Percentiles rank a stretch among this genome's conserved stretches.
Conservation (phyloP, 1,139 yeast genomes). For the Insectozyma bohioensis region DNA sequence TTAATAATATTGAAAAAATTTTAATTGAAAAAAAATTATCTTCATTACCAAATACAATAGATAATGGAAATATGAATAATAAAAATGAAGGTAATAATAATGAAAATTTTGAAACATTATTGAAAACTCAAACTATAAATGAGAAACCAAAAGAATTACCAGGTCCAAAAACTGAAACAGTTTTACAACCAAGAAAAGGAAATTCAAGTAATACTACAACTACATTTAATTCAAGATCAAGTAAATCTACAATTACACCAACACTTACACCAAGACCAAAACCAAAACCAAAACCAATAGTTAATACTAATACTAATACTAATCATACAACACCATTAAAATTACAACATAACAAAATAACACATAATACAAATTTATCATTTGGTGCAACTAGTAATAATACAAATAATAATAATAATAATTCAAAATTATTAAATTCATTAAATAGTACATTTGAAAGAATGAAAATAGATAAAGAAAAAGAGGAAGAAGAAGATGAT, state of each 20-base stretch:
- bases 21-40: constrained; percentile 30
- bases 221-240: no score
- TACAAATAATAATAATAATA: constrained; percentile 11
- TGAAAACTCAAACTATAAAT: constrained; percentile 33
- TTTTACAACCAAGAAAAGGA: constrained; percentile 1
- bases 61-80: constrained; percentile 15
- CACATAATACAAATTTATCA: constrained; percentile 14
- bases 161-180: constrained; percentile 13
- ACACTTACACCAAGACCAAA: no score
- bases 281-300: not conserved
- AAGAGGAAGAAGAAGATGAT: constrained; percentile 24
- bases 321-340: constrained; percentile 1
- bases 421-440: constrained; percentile 21
- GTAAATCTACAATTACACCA: no score
- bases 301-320: constrained; percentile 3
- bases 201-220: no score
- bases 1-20: constrained; percentile 29
- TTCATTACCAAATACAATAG: constrained; percentile 22
- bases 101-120: constrained; percentile 30
- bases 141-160: constrained; percentile 12
- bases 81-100: constrained; percentile 6
- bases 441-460: constrained; percentile 21
- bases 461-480: constrained; percentile 5
- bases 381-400: constrained; percentile 26
- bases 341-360: not conserved